phyloP scores from a whole-genome alignment of 768 basidiomycete species.

The Candolleomyces efflorescens region DNA sequence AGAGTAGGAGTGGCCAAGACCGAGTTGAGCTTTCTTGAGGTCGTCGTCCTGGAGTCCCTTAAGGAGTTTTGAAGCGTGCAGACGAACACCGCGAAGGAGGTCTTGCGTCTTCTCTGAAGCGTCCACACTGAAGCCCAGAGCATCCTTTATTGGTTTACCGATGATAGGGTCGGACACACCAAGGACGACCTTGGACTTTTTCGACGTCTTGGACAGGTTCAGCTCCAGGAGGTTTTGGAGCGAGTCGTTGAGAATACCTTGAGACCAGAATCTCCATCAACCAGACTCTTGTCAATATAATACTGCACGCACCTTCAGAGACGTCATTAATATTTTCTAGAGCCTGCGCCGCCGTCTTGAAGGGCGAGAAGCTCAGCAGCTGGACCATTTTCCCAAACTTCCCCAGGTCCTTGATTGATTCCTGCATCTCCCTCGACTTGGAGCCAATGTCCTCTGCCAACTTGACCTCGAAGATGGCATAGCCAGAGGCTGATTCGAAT shows the following conservation, averaged over 20 bases:
- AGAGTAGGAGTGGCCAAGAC: conserved; percentile 96
- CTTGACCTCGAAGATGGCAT: conserved; percentile 87
- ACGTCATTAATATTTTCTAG: conserved; percentile 95
- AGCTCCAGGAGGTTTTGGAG: conserved; percentile 82
- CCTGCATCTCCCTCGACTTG: conserved; percentile 73
- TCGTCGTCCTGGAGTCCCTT: conserved; percentile 86
- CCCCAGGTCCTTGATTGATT: conserved; percentile 79
- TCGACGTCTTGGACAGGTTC: conserved; percentile 75
- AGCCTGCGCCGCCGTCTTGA: conserved; percentile 90
- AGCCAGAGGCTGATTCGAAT: conserved; percentile 92
- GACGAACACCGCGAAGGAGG: conserved; percentile 87
- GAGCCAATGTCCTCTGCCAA: conserved; percentile 85
- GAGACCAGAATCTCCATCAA: neutral
- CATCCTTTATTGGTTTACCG: conserved; percentile 72
- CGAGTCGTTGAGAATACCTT: conserved; percentile 84
- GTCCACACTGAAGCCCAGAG: conserved; percentile 71
- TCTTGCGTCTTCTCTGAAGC: conserved; percentile 78
- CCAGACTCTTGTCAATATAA: neutral
- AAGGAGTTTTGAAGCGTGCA: conserved; percentile 86
- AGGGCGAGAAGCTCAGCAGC: conserved; percentile 87
- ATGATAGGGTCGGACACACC: conserved; percentile 76
- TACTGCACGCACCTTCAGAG: conserved; percentile 73
- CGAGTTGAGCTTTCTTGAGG: conserved; percentile 90
- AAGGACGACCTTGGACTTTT: conserved; percentile 65
- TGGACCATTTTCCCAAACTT: conserved; percentile 93